These are phyloP conservation scores for Omphalea diandra DNA, from an alignment of 441 rosid species.

Conservation along the genomic window DNA sequence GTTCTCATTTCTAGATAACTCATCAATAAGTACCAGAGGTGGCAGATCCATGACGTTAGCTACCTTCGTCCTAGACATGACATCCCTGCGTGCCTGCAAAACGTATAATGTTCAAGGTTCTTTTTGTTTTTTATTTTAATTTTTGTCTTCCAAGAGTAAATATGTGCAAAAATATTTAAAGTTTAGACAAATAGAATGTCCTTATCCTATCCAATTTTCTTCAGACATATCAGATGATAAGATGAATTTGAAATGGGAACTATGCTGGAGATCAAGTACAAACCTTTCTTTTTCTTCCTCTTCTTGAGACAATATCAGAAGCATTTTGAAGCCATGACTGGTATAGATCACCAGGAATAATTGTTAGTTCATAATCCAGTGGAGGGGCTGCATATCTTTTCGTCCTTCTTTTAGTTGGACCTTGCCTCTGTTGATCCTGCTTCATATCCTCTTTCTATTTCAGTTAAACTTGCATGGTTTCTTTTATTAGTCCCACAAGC, in stretches of 20 bases:
- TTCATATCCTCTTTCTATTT: constrained; percentile 28
- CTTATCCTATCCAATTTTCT: background rate
- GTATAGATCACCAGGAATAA: constrained; percentile 62
- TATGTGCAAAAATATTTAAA: background rate
- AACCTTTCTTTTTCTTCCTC: constrained; percentile 68
- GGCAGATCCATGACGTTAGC: constrained; percentile 69
- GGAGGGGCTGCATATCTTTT: constrained; percentile 37
- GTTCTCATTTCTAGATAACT: constrained; percentile 27
- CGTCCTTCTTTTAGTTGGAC: constrained; percentile 42
- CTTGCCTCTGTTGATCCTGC: constrained; percentile 46
- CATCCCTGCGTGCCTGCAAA: constrained; percentile 42
- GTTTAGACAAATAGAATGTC: background rate
- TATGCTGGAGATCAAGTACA: constrained; percentile 1
- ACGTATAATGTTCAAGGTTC: background rate
- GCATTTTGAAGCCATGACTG: constrained; percentile 79
- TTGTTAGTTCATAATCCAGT: constrained; percentile 74
- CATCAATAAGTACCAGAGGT: constrained; percentile 47
- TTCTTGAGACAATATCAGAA: constrained; percentile 53
- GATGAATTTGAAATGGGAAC: background rate
- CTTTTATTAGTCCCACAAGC: background rate
- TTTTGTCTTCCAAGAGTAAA: background rate
- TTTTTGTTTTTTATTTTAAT: background rate
- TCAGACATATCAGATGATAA: background rate
- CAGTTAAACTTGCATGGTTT: constrained; percentile 4
- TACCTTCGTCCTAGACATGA: constrained; percentile 42